phyloP scores from a whole-genome alignment of 139 green algal species.

The Nannochloris sp. region DNA sequence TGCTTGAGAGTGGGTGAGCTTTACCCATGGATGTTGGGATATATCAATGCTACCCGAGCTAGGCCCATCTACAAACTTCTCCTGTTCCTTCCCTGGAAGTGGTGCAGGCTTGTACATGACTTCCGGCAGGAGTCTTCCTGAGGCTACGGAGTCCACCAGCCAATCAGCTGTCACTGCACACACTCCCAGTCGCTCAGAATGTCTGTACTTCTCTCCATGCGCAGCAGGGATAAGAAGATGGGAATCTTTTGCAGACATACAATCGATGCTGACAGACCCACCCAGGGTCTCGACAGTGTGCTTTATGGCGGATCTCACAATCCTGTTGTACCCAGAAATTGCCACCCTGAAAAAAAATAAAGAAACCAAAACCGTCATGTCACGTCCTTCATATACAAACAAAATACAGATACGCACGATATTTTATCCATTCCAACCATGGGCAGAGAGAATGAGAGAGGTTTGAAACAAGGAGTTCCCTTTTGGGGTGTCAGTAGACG shows the following conservation, averaged over 20 bases:
- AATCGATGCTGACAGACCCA: conserved; percentile 10
- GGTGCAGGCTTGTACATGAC: conserved; percentile 4
- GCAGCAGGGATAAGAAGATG: conserved; percentile 33
- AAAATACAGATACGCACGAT: neutral
- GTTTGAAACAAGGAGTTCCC: conserved; percentile 16
- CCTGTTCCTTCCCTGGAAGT: neutral
- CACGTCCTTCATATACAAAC: neutral
- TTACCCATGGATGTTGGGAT: too few relatives aligned
- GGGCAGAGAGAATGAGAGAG: conserved; percentile 32
- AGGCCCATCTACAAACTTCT: neutral
- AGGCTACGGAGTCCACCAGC: conserved; percentile 28
- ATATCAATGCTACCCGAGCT: neutral
- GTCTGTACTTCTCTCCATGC: conserved; percentile 21
- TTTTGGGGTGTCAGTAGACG: conserved; percentile 3
- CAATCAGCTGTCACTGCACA: conserved; percentile 36
- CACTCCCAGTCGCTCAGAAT: conserved; percentile 17
- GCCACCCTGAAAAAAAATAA: conserved; percentile 6
- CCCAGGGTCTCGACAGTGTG: conserved; percentile 28
- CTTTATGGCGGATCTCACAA: conserved; percentile 16
- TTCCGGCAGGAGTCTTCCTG: conserved; percentile 6
- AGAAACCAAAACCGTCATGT: neutral
- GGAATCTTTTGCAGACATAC: conserved; percentile 29
- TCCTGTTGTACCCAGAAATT: conserved; percentile 15
- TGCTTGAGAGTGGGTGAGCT: too few relatives aligned
- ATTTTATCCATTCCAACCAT: conserved; percentile 19